Base-by-base conservation (phyloP, 2,329 filamentous ascomycete genomes). In the Ophiobolus disseminans region DNA sequence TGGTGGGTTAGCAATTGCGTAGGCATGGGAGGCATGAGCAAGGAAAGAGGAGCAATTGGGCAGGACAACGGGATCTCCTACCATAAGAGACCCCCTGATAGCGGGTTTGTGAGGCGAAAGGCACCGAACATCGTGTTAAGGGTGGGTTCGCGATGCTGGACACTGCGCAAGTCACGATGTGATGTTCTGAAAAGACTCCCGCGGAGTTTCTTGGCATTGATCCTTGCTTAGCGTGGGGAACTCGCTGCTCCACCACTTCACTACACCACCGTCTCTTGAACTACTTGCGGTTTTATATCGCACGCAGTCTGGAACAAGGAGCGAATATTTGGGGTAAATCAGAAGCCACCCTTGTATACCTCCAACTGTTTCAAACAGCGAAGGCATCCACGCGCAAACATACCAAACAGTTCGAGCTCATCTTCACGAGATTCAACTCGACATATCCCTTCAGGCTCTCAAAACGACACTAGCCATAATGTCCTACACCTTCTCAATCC, bases 401-500 rank as follows among this genome's bases (percentile, higher is more conserved):
- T 8, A 40, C 41, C 32, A 30, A 9, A 28, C 23, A n/a, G n/a
- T n/a, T 22, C 41, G 11, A 20, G n/a, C 36, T 11, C 26, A 20
- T 20, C 25, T 40, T 23, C 5, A 32, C n/a, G n/a, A n/a, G n/a
- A n/a, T n/a, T n/a, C n/a, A n/a, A n/a, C n/a, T n/a, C n/a, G n/a
- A n/a, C n/a, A n/a, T n/a, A n/a, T n/a, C n/a, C n/a, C n/a, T n/a
- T n/a, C n/a, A n/a, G n/a, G n/a, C n/a, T n/a, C n/a, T n/a, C n/a
- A n/a, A n/a, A n/a, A n/a, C n/a, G n/a, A n/a, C n/a, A 17, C 14
- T 13, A 7, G 22, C 35, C 63, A 80, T 62, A 57, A 97, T 97
- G 94, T 97, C 92, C 52, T 99, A 97, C 82, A 97, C 97, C 80
- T 97, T 99, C 77, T 90, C 90, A 70, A 96, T 99, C 63, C 86